Evolutionary conservation across 805 yeast species (phyloP).

Genomic region (Sugiyamaella floridensis): DNA sequence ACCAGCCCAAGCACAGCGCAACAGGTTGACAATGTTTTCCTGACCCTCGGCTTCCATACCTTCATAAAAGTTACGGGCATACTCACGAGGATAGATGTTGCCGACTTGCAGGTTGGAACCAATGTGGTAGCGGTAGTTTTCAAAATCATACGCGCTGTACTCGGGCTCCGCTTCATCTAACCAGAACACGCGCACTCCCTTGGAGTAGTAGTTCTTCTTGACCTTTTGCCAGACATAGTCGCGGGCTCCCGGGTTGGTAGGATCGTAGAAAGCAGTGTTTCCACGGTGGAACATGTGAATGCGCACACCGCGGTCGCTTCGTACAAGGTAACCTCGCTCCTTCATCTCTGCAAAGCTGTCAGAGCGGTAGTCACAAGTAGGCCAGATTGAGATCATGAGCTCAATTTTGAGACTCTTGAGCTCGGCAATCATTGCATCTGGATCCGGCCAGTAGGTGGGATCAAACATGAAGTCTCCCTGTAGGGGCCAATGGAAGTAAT

Average conservation of each 20-base stretch:
- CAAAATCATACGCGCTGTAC: constrained; percentile 17
- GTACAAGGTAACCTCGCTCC: constrained; percentile 16
- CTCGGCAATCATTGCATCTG: constrained; percentile 18
- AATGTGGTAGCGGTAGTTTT: constrained; percentile 15
- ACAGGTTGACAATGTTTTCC: constrained; percentile 20
- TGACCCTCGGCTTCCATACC: constrained; percentile 17
- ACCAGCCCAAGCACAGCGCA: constrained; percentile 22
- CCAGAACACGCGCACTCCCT: constrained; percentile 17
- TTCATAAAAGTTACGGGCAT: constrained; percentile 17
- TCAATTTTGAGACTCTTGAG: constrained; percentile 14
- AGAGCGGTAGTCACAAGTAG: constrained; percentile 15
- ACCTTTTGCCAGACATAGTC: constrained; percentile 17
- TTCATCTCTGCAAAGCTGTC: constrained; percentile 17
- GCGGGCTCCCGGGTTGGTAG: constrained; percentile 17
- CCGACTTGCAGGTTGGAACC: constrained; percentile 15
- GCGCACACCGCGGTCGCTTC: constrained; percentile 15
- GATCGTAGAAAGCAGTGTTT: constrained; percentile 12
- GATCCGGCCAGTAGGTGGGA: constrained; percentile 19
- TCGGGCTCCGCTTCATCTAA: constrained; percentile 21
- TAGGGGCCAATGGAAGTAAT: constrained; percentile 18
- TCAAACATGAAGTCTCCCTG: constrained; percentile 20
- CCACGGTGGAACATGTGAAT: constrained; percentile 16
- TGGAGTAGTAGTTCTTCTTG: constrained; percentile 14
- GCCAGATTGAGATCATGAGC: constrained; percentile 20
- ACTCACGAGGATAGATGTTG: constrained; percentile 17